Percentiles rank a stretch among this genome's conserved stretches.
These are phyloP conservation scores for Malus domestica DNA, from an alignment of 306 rosid species.

Conservation along the genomic window ASM211411v1 NC_041793.1:38657001-38657500, in stretches of 20 bases:
- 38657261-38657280: too few relatives aligned
- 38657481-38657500: neutral
- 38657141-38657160: neutral
- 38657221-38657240: neutral
- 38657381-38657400: too few relatives aligned
- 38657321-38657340: too few relatives aligned
- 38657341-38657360: too few relatives aligned
- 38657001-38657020: conserved; percentile 5
- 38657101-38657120: neutral
- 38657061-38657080: conserved; percentile 10
- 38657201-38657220: neutral
- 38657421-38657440: too few relatives aligned
- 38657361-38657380: too few relatives aligned
- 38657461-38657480: too few relatives aligned
- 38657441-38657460: too few relatives aligned
- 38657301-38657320: too few relatives aligned
- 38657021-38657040: neutral
- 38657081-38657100: neutral
- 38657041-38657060: neutral
- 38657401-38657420: too few relatives aligned
- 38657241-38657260: too few relatives aligned
- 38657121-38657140: neutral
- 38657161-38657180: neutral
- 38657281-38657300: rapidly evolving
- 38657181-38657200: neutral